phyloP scores from a whole-genome alignment of 106 monocot species.

The Dioscorea alata region DNA sequence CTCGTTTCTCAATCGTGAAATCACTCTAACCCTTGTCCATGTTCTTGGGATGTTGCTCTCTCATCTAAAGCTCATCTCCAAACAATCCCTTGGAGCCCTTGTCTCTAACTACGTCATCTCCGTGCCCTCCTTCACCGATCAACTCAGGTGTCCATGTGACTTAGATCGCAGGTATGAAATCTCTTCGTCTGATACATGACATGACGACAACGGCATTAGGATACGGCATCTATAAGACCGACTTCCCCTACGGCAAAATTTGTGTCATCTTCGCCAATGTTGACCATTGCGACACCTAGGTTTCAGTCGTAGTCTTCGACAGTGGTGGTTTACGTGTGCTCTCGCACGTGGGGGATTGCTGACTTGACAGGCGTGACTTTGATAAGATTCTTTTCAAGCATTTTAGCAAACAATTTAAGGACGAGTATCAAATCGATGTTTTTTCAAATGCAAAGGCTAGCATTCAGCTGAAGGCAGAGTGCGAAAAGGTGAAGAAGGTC shows the following conservation, averaged over 20 bases:
- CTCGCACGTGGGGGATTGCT: slow-evolving; percentile 46
- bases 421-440: slow-evolving; percentile 64
- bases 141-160: slow-evolving; percentile 70
- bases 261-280: slow-evolving; percentile 67
- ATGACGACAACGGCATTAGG: slow-evolving; percentile 64
- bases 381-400: slow-evolving; percentile 71
- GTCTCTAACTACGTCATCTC: slow-evolving; percentile 70
- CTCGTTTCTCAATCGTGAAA: too few species aligned
- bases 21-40: slow-evolving; percentile 34
- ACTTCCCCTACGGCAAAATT: slow-evolving; percentile 5
- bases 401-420: slow-evolving; percentile 55
- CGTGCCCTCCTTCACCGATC: slow-evolving; percentile 66
- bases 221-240: slow-evolving; percentile 69
- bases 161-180: slow-evolving; percentile 63
- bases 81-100: slow-evolving; percentile 26
- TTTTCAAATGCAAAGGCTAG: slow-evolving; percentile 43
- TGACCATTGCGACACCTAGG: slow-evolving; percentile 81
- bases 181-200: slow-evolving; percentile 72
- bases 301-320: slow-evolving; percentile 46
- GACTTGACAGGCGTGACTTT: slow-evolving; percentile 81
- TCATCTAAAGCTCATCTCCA: slow-evolving; percentile 49
- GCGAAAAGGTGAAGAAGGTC: slow-evolving; percentile 93
- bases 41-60: slow-evolving; percentile 57
- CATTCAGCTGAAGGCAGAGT: slow-evolving; percentile 44
- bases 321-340: slow-evolving; percentile 54